Percentiles rank a stretch among this genome's conserved stretches.
phyloP scores from a whole-genome alignment of 257 asterid genomes.

The Mentha longifolia region DNA sequence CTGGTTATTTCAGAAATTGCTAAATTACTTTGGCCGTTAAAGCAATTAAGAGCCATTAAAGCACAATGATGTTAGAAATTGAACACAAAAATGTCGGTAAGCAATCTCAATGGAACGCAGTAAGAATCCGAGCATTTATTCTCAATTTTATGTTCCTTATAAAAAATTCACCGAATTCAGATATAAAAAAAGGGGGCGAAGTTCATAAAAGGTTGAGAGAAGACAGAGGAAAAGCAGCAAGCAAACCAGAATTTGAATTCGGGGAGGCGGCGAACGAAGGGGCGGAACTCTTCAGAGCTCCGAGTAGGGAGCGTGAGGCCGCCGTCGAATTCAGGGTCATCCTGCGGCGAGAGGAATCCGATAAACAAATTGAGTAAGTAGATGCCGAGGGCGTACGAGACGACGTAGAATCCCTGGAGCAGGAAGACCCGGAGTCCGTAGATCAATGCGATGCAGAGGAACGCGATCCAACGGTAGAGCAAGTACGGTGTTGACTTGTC shows the following conservation, averaged over 20 bases:
- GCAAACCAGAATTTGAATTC: conserved; percentile 65
- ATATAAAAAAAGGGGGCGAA: conserved; percentile 26
- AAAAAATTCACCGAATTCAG: background rate
- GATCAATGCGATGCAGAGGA: conserved; percentile 52
- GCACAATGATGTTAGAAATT: background rate
- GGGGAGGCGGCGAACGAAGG: conserved; percentile 65
- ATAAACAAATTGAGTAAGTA: conserved; percentile 55
- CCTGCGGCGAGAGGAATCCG: conserved; percentile 64
- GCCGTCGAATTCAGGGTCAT: conserved; percentile 52
- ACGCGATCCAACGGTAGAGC: conserved; percentile 64
- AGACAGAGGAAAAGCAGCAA: background rate
- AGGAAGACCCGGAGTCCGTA: conserved; percentile 55
- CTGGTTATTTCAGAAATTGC: background rate
- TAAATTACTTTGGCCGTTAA: background rate
- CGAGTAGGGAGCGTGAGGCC: conserved; percentile 51
- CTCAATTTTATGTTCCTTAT: background rate
- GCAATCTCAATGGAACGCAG: background rate
- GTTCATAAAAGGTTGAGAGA: background rate
- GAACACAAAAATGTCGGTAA: background rate
- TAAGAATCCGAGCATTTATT: background rate
- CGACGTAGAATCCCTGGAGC: conserved; percentile 60
- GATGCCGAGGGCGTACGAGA: conserved; percentile 64
- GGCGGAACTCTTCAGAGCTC: conserved; percentile 65
- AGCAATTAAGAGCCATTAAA: background rate
- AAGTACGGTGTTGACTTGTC: conserved; percentile 59